phyloP scores from a whole-genome alignment of 371 early-diverging fungal genomes.

The Thermomucor indicae-seudaticae region DNA sequence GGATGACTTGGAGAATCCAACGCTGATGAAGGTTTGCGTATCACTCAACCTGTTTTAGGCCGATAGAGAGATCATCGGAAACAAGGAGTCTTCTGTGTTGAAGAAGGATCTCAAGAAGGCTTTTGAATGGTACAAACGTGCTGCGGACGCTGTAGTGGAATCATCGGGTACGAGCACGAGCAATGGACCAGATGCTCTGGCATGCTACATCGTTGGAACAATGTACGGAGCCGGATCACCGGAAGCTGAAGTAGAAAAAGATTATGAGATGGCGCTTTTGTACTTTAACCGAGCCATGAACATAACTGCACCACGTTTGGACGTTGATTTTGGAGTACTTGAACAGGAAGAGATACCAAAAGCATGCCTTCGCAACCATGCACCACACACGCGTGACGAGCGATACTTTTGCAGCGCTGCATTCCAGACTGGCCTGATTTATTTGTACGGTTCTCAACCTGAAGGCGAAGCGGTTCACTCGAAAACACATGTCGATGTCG shows the following conservation, averaged over 20 bases:
- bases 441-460: slow-evolving; percentile 39
- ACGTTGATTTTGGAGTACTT: slow-evolving; percentile 32
- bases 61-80: neutral
- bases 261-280: slow-evolving; percentile 35
- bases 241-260: slow-evolving; percentile 38
- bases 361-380: slow-evolving; percentile 28
- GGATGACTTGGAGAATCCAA: neutral
- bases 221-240: slow-evolving; percentile 38
- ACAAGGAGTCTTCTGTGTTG: neutral
- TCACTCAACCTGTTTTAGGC: neutral
- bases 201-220: slow-evolving; percentile 43
- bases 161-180: slow-evolving; percentile 19
- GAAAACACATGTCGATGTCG: slow-evolving; percentile 22
- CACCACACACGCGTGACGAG: slow-evolving; percentile 39
- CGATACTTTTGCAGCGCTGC: slow-evolving; percentile 44
- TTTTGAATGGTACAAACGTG: slow-evolving; percentile 43
- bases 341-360: slow-evolving; percentile 30
- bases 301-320: slow-evolving; percentile 40
- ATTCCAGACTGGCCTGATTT: slow-evolving; percentile 46
- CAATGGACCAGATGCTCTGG: slow-evolving; percentile 37
- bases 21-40: neutral
- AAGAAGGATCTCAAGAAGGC: slow-evolving; percentile 37
- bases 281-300: slow-evolving; percentile 48
- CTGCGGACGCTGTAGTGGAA: slow-evolving; percentile 32
- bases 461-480: slow-evolving; percentile 37